Evolutionary conservation across 1,139 yeast species (phyloP).

Genomic region (Sugiyamaella neomexicana): DNA sequence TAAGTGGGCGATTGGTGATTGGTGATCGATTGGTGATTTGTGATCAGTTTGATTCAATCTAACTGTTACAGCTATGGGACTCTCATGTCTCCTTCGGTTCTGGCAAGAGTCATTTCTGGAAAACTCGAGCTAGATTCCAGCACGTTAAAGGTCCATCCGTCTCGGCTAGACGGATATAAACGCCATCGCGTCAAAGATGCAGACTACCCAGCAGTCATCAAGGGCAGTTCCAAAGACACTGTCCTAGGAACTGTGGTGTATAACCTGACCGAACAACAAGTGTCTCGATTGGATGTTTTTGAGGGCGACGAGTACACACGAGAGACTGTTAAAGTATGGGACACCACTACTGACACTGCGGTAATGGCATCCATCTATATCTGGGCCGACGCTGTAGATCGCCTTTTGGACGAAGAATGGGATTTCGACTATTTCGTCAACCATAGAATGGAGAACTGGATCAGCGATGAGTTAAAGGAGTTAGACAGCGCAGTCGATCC

Average conservation of each 20-base stretch:
- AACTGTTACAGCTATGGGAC: constrained; percentile 38
- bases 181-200: constrained; percentile 32
- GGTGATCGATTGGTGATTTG: neutral
- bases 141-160: constrained; percentile 28
- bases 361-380: constrained; percentile 32
- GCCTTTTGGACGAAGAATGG: constrained; percentile 30
- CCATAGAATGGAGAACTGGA: constrained; percentile 30
- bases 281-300: constrained; percentile 35
- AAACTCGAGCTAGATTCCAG: constrained; percentile 22
- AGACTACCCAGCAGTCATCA: constrained; percentile 38
- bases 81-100: constrained; percentile 38
- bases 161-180: constrained; percentile 29
- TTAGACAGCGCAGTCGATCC: constrained; percentile 21
- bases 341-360: constrained; percentile 21
- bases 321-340: constrained; percentile 28
- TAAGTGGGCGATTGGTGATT: constrained; percentile 6
- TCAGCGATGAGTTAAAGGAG: constrained; percentile 29
- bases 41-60: no score
- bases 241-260: constrained; percentile 37
- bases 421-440: constrained; percentile 27
- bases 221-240: constrained; percentile 11
- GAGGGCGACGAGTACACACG: constrained; percentile 40
- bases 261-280: constrained; percentile 29
- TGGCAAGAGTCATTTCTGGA: constrained; percentile 36
- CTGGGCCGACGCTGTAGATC: constrained; percentile 28